Evolutionary conservation across 2,329 filamentous ascomycete genomes (phyloP), one percentile per base, ranked within the genome.

Genomic region (Penicillium aurantiogriseum): DNA sequence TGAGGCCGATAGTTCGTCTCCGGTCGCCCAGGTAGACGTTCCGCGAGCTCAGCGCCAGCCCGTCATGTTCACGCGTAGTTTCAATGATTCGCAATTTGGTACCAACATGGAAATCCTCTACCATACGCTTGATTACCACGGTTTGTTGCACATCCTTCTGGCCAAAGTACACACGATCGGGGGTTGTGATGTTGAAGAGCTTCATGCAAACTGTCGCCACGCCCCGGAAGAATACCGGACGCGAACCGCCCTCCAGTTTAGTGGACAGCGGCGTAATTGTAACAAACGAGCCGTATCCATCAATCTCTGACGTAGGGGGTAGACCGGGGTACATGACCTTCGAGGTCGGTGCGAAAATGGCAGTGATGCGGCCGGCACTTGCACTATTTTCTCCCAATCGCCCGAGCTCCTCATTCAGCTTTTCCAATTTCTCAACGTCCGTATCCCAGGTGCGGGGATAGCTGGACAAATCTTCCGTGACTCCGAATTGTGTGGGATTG

Each of bases 141-240:
- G 92, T 96, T 77, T 99, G 94, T 79, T 99, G 94, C 21, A 97
- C 86, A 74, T 99, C 94, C 78, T 99, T 99, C 75, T 97, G 94
- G 4, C 94, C 94, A 79, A 99, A 97, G 77, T 96, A 94, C 5
- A 91, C 90, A 44, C 83, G 83, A 56, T 92, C 88, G 4, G 91
- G 88, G 63, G 85, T 82, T 45, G 91, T 87, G 54, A 92, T 90
- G 69, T 92, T 92, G 77, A 95, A 93, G 15, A 95, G 78, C 77
- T 95, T 99, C 85, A 93, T 94, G 78, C 92, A 97, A 2, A 99
- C 89, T 1, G 94, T 99, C 21, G 94, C 92, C 35, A 99, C 94
- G 39, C 94, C 94, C 48, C 94, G 84, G 77, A 99, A 99, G 76
- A 99, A 99, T 43, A 95, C 95, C 2, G 94, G 94, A 17, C 94